Evolutionary conservation across 495 filamentous ascomycete genomes (phyloP), one percentile per base, ranked within the genome.

Genomic region (Hyaloscypha bicolor): DNA sequence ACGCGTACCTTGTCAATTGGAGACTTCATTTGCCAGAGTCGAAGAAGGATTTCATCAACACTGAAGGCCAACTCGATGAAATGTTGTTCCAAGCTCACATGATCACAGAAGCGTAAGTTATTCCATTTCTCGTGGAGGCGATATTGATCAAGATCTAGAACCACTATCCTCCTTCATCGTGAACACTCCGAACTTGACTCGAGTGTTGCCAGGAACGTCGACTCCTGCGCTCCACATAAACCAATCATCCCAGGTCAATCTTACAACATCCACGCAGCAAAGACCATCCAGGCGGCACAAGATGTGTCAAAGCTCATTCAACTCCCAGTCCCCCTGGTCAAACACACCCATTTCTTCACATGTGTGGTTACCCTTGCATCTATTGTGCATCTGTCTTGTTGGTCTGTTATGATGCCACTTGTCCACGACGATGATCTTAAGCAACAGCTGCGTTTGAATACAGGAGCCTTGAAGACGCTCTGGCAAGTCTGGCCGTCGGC

Each of bases 51-150:
- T 83, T 93, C 39, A 78, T 94, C 63, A 85, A 84, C 48, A 84
- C 85, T 65, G 85, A 90, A 65, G 85, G 88, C 35, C 81, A 88
- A 39, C 83, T 94, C 11, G 93, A 97, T 72, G 92, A 96, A 79
- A 90, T 96, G 84, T 87, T 96, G 79, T 96, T 96, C 81, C 93
- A 96, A 74, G 93, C 93, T 12, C 90, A 90, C 63, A 93, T 95
- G 87, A 88, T 95, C 60, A 85, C 90, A 33, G 86, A 91, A 73
- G 89, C 86, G 77, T 85, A 76, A 72, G 82, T 76, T 12, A n/a
- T 22, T 12, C 21, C 6, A 61, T 61, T 22, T 55, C 11, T 31
- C 16, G 33, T 42, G 57, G n/a, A 33, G n/a, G 32, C 9, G 70
- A 29, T 61, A 48, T 42, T 56, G 45, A 60, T 56, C 22, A 19